Evolutionary conservation across 1,284 basidiomycete species (phyloP), one percentile per base, ranked within the genome.

Genomic region (Malassezia cuniculi): DNA sequence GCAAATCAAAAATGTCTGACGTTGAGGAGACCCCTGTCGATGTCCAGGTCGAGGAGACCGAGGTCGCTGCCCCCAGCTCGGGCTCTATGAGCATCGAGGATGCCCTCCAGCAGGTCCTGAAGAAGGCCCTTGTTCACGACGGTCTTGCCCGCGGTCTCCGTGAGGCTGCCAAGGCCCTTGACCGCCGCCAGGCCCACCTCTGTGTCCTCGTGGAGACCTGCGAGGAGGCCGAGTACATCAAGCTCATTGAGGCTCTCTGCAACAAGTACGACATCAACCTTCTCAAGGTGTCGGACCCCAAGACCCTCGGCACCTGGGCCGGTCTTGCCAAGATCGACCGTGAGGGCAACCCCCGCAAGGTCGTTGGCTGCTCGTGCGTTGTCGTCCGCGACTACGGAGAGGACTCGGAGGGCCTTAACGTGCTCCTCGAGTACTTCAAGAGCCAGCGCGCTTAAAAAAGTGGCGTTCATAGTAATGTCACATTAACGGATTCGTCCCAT

Each of bases 151-250:
- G 90, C 58, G 90, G 90, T 73, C 81, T 97, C 54, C 85, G 90
- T 61, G 90, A 97, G 76, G 83, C 79, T 68, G 83, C 90, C 69
- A 97, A 97, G 77, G 86, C 90, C 48, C 78, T 97, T 55, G 90
- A 97, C 79, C 89, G 89, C 75, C 82, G 87, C 66, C 85, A 93
- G 77, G 90, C 90, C 45, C 90, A 95, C 73, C 78, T 97, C 47
- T 95, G 90, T 74, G 89, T 97, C 52, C 82, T 97, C 68, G 87
- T 94, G 70, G 90, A 97, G 79, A 87, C 86, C 48, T 93, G 87
- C 77, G 90, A 83, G 49, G 90, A 95, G 75, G 85, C 87, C 62
- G 90, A 94, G 74, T 95, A 97, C 79, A 83, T 94, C 78, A 95
- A 95, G 77, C 85, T 97, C 75, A 93, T 95, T 60, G 89, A 95